Evolutionary conservation across 1,284 basidiomycete species (phyloP).

Genomic region (Chondrostereum purpureum): DNA sequence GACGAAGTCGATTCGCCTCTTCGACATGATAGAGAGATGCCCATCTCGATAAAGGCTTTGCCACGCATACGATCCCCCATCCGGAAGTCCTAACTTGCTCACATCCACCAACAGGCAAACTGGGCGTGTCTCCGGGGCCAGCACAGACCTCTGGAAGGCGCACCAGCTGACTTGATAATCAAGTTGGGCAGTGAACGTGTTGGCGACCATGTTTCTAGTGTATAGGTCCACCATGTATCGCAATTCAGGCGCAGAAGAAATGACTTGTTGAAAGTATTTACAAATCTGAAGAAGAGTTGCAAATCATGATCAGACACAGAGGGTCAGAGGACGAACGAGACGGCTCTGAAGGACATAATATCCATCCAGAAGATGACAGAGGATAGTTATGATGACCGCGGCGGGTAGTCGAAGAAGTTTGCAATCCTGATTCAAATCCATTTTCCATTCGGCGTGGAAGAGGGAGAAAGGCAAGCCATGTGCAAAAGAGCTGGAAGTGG

Average conservation of each 20-base stretch:
- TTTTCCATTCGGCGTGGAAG: too few species aligned
- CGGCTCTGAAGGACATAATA: too few species aligned
- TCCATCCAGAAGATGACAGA: too few species aligned
- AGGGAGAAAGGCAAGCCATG: too few species aligned
- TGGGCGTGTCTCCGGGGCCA: neutral
- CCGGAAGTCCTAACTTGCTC: neutral
- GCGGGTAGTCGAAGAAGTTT: too few species aligned
- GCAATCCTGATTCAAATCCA: too few species aligned
- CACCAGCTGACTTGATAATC: neutral
- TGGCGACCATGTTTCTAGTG: neutral
- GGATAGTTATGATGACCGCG: too few species aligned
- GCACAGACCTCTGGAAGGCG: neutral
- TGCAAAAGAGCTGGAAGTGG: too few species aligned
- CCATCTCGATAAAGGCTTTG: neutral
- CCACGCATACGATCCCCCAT: too few species aligned
- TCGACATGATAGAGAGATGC: neutral
- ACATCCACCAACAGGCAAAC: neutral
- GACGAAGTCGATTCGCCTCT: neutral
- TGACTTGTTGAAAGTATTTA: neutral
- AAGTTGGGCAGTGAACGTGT: neutral
- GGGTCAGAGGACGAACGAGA: too few species aligned
- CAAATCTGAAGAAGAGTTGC: too few species aligned
- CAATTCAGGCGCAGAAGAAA: neutral
- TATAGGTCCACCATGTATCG: neutral
- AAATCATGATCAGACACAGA: too few species aligned